Conservation (phyloP, 2,329 filamentous ascomycete species). For the Cercospora berteroae region DNA sequence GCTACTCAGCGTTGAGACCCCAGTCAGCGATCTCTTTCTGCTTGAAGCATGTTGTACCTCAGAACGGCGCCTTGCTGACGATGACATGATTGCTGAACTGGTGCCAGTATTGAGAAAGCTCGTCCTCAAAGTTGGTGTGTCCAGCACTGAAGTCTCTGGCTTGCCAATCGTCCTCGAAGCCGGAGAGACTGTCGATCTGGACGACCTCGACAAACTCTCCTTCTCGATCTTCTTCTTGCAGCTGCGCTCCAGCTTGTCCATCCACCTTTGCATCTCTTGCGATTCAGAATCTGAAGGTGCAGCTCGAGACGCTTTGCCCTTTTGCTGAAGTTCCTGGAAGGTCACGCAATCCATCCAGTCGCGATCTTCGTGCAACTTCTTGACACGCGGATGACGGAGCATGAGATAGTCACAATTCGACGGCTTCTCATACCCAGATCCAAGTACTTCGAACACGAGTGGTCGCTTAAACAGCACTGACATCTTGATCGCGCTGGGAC, state of each 20-base stretch:
- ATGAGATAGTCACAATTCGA: conserved; percentile 69
- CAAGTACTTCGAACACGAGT: conserved; percentile 75
- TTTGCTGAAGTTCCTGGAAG: conserved; percentile 66
- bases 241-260: conserved; percentile 55
- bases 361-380: conserved; percentile 76
- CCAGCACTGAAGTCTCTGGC: conserved; percentile 11
- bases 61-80: background rate
- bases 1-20: background rate
- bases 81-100: background rate
- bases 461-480: conserved; percentile 64
- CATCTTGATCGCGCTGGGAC: conserved; percentile 33
- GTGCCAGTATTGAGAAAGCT: background rate
- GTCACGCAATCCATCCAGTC: conserved; percentile 66
- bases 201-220: conserved; percentile 19
- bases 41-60: background rate
- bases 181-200: conserved; percentile 14
- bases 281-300: conserved; percentile 54
- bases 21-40: background rate
- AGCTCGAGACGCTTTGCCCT: conserved; percentile 59
- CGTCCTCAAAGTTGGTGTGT: background rate
- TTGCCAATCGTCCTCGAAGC: conserved; percentile 11
- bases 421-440: conserved; percentile 73
- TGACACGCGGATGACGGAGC: conserved; percentile 71
- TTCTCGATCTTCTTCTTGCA: conserved; percentile 34
- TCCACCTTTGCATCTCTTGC: conserved; percentile 62